Percentiles rank a stretch among this genome's conserved stretches.
Evolutionary conservation across 2,329 filamentous ascomycete species (phyloP).

Genomic region (Parascedosporium putredinis): DNA sequence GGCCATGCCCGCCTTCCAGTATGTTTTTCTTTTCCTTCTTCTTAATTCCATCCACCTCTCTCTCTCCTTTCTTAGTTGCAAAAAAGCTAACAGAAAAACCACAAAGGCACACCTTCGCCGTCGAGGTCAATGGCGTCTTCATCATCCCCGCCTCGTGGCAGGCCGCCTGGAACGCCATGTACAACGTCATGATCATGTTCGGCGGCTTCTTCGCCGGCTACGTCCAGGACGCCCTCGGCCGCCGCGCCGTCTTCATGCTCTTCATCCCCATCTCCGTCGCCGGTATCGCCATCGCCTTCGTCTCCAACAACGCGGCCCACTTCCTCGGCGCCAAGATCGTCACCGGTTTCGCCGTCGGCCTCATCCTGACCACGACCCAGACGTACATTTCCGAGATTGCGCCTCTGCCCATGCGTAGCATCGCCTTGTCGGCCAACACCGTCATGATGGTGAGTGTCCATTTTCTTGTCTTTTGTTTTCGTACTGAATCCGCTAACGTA

Average conservation of each 20-base stretch:
- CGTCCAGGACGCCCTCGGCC: conserved; percentile 14
- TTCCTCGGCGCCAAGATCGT: conserved; percentile 16
- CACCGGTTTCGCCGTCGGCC: conserved; percentile 13
- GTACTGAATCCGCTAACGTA: no score
- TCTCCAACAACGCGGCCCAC: conserved; percentile 10
- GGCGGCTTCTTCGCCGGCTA: conserved; percentile 13
- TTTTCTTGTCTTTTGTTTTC: no score
- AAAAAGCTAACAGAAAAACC: no score
- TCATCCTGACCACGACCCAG: conserved; percentile 12
- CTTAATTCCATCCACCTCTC: not conserved
- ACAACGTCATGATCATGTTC: conserved; percentile 14
- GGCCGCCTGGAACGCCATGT: conserved; percentile 15
- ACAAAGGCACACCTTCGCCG: conserved; percentile 10
- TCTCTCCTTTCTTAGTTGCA: no score
- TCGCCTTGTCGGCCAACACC: conserved; percentile 12
- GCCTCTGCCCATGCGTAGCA: conserved; percentile 11
- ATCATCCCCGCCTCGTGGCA: conserved; percentile 17
- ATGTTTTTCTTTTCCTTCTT: not conserved
- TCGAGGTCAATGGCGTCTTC: conserved; percentile 13
- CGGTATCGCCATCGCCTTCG: conserved; percentile 13
- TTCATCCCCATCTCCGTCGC: conserved; percentile 9
- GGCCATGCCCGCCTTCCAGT: conserved; percentile 15
- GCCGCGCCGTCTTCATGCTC: conserved; percentile 11
- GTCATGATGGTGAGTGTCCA: conserved; percentile 1
- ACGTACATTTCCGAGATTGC: conserved; percentile 13